Percentiles rank a stretch among this genome's conserved stretches.
Conservation (phyloP, 768 basidiomycete genomes). For the Harrya chromipes region DNA sequence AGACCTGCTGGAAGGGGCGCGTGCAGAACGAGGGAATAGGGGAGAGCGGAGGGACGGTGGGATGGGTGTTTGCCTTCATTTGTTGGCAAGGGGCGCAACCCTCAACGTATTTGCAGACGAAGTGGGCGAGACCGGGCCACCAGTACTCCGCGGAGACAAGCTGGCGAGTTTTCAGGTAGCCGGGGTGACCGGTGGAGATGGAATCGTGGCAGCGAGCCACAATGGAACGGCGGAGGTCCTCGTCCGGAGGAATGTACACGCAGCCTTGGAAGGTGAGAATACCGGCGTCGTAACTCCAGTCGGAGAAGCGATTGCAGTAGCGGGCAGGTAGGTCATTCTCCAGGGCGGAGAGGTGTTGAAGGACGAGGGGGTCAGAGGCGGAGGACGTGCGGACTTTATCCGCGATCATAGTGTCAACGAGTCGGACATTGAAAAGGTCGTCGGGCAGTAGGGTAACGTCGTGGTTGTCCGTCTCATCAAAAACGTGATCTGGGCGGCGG, state of each 20-base stretch:
- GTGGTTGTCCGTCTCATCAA: not conserved
- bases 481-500: no score
- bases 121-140: not conserved
- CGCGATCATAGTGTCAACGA: no score
- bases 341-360: no score
- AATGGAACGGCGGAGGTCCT: not conserved
- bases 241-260: no score
- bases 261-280: not conserved
- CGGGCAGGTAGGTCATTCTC: not conserved
- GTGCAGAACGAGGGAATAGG: no score
- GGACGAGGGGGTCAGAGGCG: not conserved
- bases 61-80: no score
- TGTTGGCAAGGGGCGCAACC: not conserved
- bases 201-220: not conserved
- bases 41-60: not conserved
- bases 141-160: no score
- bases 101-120: not conserved
- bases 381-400: not conserved
- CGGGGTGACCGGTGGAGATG: not conserved
- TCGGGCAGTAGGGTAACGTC: slow-evolving; percentile 1
- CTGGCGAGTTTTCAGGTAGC: not conserved
- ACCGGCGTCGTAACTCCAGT: not conserved
- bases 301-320: not conserved
- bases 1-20: no score
- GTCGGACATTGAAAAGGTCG: not conserved